Evolutionary conservation across 2,329 filamentous ascomycete genomes (phyloP), one percentile per base, ranked within the genome.

Genomic region (Calonectria naviculata): DNA sequence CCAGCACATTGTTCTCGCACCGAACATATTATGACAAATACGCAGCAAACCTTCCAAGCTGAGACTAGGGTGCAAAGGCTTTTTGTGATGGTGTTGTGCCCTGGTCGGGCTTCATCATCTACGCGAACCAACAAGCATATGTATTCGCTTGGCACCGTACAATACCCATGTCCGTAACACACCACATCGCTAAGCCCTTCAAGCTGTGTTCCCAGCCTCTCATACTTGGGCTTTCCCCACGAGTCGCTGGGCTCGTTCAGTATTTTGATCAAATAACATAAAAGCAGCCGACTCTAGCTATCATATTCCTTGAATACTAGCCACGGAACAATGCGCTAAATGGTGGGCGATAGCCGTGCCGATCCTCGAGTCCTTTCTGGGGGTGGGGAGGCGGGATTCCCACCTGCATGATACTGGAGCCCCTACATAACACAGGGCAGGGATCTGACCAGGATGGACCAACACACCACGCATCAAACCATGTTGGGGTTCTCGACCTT

Each of bases 401-500:
- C 34, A 41, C 15, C 46, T 65, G 62, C 62, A 52, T 38, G 38
- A 46, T 58, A 2, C 34, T 24, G 8, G 63, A 58, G 47, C 46
- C 34, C 42, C 65, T 68, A 46, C 66, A 64, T 42, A 28, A 8
- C 41, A 38, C 56, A n/a, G 54, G 58, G 60, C 28, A 49, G 49
- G 64, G 9, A 28, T 29, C 26, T 28, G 49, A 44, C 15, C 34
- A 28, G 13, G 41, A 47, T 31, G 42, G 47, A 65, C 67, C 46
- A 65, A 66, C 70, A 68, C 41, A 52, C 65, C 64, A 67, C 63
- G 13, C 47, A 63, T 34, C 49, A 36, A 38, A 47, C 44, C 65
- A 67, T 44, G 17, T 60, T 67, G n/a, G 26, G 54, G 34, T 24
- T 26, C 46, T 49, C 24, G 34, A 29, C 13, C 21, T 34, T 19